phyloP scores from a whole-genome alignment of 176 grass and related monocot genomes.

The barley (Hordeum vulgare) region DNA sequence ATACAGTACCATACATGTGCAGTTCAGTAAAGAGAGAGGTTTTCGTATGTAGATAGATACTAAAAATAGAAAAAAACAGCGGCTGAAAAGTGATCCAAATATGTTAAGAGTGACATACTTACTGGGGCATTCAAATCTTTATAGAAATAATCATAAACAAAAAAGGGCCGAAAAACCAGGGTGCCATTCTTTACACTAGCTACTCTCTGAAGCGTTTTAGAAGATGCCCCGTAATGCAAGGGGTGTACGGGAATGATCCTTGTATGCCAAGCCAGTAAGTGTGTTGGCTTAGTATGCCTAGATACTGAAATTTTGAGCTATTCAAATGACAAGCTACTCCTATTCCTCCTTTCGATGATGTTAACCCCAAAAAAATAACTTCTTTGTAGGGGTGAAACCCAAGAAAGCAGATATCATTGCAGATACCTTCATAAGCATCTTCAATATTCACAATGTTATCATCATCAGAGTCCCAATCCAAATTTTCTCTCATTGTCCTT shows the following conservation, averaged over 20 bases:
- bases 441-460: neutral
- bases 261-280: neutral
- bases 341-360: neutral
- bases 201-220: neutral
- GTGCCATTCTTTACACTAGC: neutral
- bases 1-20: no score
- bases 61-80: no score
- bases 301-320: constrained; percentile 11
- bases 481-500: neutral
- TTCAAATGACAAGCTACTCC: constrained; percentile 15
- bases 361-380: neutral
- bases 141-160: no score
- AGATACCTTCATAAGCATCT: neutral
- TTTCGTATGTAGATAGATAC: no score
- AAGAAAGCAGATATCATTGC: neutral
- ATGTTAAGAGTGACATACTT: no score
- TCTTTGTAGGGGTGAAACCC: constrained; percentile 13
- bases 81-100: no score
- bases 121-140: no score
- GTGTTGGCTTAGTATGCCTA: neutral
- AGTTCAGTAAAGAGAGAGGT: no score
- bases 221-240: neutral
- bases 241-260: neutral
- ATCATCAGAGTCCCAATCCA: constrained; percentile 2
- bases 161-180: neutral